These are phyloP conservation scores for Dendryphion nanum DNA, from an alignment of 2,329 filamentous ascomycete genomes.

Conservation along the genomic window DNA sequence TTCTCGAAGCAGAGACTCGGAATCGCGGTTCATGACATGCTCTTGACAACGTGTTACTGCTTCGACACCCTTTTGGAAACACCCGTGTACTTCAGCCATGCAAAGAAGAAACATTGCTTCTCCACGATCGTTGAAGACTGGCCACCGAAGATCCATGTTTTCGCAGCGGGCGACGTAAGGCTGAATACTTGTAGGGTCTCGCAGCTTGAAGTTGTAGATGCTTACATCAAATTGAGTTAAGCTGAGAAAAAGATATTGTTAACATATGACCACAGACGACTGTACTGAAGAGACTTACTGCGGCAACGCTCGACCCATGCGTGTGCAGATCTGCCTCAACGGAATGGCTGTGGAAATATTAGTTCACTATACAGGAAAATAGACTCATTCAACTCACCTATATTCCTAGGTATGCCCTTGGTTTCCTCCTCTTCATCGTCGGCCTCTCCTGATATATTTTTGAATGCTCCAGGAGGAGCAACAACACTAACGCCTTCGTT, in stretches of 20 bases:
- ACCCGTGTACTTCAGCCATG: constrained; percentile 28
- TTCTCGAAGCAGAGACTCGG: background rate
- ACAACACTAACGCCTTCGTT: constrained; percentile 48
- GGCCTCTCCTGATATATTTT: constrained; percentile 44
- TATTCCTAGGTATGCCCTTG: constrained; percentile 49
- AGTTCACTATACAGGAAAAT: no score
- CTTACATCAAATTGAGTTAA: constrained; percentile 54
- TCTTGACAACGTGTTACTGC: constrained; percentile 52
- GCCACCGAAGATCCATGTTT: constrained; percentile 56
- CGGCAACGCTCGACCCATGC: constrained; percentile 54
- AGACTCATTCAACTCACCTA: constrained; percentile 26
- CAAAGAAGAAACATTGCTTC: constrained; percentile 51
- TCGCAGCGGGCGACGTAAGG: constrained; percentile 54
- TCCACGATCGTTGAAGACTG: constrained; percentile 51
- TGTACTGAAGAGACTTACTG: constrained; percentile 36
- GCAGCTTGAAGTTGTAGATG: constrained; percentile 53
- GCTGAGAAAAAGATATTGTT: no score
- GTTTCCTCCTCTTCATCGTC: constrained; percentile 54
- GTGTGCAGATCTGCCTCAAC: constrained; percentile 51
- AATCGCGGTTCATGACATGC: background rate
- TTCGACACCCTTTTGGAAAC: constrained; percentile 23
- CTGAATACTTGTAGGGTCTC: constrained; percentile 48
- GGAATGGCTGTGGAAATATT: constrained; percentile 50
- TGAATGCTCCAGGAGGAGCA: constrained; percentile 33
- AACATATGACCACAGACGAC: background rate